Evolutionary conservation across 148 eudicot species (phyloP), one percentile per base, ranked within the genome.

Genomic region (Euryodendron excelsum): DNA sequence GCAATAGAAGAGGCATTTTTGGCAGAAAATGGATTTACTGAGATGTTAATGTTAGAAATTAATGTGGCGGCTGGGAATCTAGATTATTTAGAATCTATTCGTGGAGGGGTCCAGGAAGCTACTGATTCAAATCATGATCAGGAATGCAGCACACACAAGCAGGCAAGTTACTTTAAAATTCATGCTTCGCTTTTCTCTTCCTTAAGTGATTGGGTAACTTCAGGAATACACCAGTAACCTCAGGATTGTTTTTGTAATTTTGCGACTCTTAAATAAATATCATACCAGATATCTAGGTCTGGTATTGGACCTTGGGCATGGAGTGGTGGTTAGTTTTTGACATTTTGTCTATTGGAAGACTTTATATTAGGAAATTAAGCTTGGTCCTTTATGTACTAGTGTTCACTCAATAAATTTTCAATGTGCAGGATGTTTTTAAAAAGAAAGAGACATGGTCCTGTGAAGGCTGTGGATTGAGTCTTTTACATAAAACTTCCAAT

Each of bases 1-100:
- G 99, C 99, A 27, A 84, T 96, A 60, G 97, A 96, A 70, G 99
- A 96, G 85, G 99, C 98, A 58, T 90, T 88, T 82, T 77, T 96
- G 78, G 99, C 99, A 3, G 99, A 96, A 68, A 84, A 85, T 79
- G 99, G 99, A 9, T 92, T 89, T 83, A 82, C 82, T 45, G 98
- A 96, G 74, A 90, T 94, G 79, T 81, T 92, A 73, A 86, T 92
- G 91, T 89, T 87, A 74, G 99, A 93, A 84, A 93, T 92, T 20
- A 90, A 89, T 66, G 86, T 82, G 62, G 98, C 94, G 56, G 98
- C 97, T 82, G 89, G 95, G 31, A 87, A 87, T 77, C 69, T 88
- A 61, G 88, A 87, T 81, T 71, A 79, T 79, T 74, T 80, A 34
- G 87, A 79, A 64, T 85, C 90, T 60, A 66, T 87, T 75, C 80